Base-by-base conservation (phyloP, 441 rosid species). In the Hura crepitans region DNA sequence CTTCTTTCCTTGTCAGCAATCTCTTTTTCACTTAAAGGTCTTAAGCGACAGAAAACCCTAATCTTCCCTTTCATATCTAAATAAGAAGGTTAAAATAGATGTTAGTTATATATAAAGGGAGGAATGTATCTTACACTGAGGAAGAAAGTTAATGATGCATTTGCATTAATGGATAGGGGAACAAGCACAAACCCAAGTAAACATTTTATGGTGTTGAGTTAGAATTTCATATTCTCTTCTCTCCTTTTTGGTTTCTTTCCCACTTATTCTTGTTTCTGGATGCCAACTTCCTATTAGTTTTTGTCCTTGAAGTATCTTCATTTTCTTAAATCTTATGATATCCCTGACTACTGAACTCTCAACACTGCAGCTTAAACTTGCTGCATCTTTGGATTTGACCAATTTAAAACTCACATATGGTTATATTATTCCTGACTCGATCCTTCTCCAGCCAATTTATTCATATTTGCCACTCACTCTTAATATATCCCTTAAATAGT, bases 21-120 rank as follows among this genome's bases (percentile, higher is more conserved):
- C 83, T 92, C 98, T 74, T 92, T 92, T 71, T 85, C 93, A 77
- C 80, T 92, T 51, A 90, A 62, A 72, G 98, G 98, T 78, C 97
- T 85, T 74, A 90, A 54, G 27, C 99, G 91, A 76, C 99, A 95
- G 53, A 80, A 95, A 39, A 95, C 99, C 76, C 99, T 84, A 33
- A 95, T 85, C 80, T 95, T 95, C 71, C 99, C 97, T 78, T 95
- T 95, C 98, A 95, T 92, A 81, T 95, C 98, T 95, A 72, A 68
- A 43, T 43, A 71, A 57, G 39, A 74, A 72, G 28, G 35, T 49
- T 50, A 13, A 25, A 56, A 4, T 6, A 56, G 22, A 14, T 70
- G 37, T 60, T 60, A 33, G 27, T 60, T 8, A 61, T 27, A 61
- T 27, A 68, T 7, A 20, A 47, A 17, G 13, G 17, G 37, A 55